Evolutionary conservation across 805 yeast species (phyloP).

Genomic region (Wickerhamomyces xylosicus): DNA sequence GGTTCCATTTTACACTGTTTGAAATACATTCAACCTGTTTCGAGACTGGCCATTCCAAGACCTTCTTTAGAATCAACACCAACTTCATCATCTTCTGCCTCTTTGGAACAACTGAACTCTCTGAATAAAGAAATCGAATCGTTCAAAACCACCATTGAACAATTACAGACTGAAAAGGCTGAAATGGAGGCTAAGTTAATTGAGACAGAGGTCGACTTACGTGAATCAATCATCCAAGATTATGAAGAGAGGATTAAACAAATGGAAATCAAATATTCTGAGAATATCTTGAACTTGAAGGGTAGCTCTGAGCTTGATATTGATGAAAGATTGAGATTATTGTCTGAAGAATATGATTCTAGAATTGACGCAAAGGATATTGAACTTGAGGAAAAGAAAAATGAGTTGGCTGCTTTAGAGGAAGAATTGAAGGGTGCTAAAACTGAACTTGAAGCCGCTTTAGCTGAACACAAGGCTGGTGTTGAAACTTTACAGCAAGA

Average conservation of each 20-base stretch:
- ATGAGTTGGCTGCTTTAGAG: background rate
- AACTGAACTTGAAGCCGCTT: no score
- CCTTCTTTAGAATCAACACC: slow-evolving; percentile 9
- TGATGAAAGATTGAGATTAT: slow-evolving; percentile 22
- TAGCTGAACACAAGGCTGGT: no score
- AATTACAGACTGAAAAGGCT: slow-evolving; percentile 17
- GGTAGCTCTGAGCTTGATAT: slow-evolving; percentile 16
- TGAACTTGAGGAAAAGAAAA: slow-evolving; percentile 1
- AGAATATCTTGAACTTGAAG: slow-evolving; percentile 23
- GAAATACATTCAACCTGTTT: slow-evolving; percentile 19
- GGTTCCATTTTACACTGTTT: slow-evolving; percentile 16
- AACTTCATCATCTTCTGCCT: slow-evolving; percentile 1
- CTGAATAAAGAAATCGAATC: slow-evolving; percentile 12
- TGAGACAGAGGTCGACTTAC: slow-evolving; percentile 19
- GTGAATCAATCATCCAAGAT: slow-evolving; percentile 21
- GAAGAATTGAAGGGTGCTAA: background rate
- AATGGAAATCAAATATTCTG: slow-evolving; percentile 23
- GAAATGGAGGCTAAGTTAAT: slow-evolving; percentile 10
- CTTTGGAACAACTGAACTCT: slow-evolving; percentile 2
- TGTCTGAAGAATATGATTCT: slow-evolving; percentile 24
- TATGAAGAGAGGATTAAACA: slow-evolving; percentile 27
- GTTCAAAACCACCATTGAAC: slow-evolving; percentile 9
- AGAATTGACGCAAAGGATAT: slow-evolving; percentile 18
- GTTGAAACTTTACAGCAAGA: no score
- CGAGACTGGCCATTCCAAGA: slow-evolving; percentile 15